Base-by-base conservation (phyloP, 2,329 filamentous ascomycete genomes). In the Aspergillus hortae region DNA sequence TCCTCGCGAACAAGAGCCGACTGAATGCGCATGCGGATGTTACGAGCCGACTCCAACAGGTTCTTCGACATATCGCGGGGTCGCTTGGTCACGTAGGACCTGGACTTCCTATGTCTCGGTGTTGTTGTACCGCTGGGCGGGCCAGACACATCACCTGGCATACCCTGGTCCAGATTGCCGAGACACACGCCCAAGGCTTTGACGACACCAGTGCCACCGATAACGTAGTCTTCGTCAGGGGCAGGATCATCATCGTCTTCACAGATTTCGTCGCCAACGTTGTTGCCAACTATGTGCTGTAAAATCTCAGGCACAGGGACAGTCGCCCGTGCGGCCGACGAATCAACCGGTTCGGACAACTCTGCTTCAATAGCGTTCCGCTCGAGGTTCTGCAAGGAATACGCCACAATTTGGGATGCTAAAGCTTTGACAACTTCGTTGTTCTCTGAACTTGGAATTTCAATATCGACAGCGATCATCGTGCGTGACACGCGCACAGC, bases 41-140 rank as follows among this genome's bases (percentile, higher is more conserved):
- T 96, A 55, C 94, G 84, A 11, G 94, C 94, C 59, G 89, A 92
- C 44, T 86, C 82, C 51, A 97, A 80, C 36, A 99, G 74, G 66
- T 95, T 90, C 74, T 94, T 95, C 19, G 90, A 94, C 84, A 96
- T 95, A 62, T 95, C 89, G 71, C 92, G 92, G 35, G 91, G 90
- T 69, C 89, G 91, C 51, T 79, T 75, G 25, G 75, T 73, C 6
- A 79, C 82, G 44, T 76, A 77, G 5, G 67, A 67, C 45, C 65
- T 64, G 2, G 78, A 71, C 25, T 81, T 81, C 25, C 77, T 75
- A 52, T 79, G 72, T 51, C 83, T 59, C 3, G 81, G 80, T 7
- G 81, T 83, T 12, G 69, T 72, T n/a, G 77, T 74, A 40, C 80
- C 80, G 64, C 80, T 82, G 1, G 69, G 66, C n/a, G 75, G 67